phyloP scores from a whole-genome alignment of 1,284 basidiomycete genomes.

The Pseudozyma tsukubaensis region DNA sequence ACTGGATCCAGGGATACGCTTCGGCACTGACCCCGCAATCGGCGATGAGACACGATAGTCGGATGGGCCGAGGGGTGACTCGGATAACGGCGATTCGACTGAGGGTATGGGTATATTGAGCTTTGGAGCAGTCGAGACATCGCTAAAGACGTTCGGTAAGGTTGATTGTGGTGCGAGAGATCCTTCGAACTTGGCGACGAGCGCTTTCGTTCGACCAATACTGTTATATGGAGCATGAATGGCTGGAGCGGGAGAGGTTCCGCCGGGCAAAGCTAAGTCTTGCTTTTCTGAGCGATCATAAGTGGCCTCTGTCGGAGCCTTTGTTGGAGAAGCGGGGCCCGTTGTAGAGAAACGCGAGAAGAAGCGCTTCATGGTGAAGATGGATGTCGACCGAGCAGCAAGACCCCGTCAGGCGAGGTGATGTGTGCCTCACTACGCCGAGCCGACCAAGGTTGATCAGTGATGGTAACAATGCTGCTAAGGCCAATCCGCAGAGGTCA shows the following conservation, averaged over 20 bases:
- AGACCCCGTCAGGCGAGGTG: neutral
- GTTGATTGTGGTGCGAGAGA: slow-evolving; percentile 1
- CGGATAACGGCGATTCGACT: slow-evolving; percentile 5
- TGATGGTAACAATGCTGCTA: neutral
- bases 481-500: too few relatives aligned
- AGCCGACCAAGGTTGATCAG: neutral
- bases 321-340: slow-evolving; percentile 16
- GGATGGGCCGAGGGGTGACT: neutral
- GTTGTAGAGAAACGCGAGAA: slow-evolving; percentile 55
- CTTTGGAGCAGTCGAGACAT: slow-evolving; percentile 2
- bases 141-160: neutral
- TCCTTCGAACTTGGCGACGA: slow-evolving; percentile 50
- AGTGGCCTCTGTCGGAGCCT: slow-evolving; percentile 6
- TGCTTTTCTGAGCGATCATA: slow-evolving; percentile 22
- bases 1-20: slow-evolving; percentile 35
- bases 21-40: slow-evolving; percentile 14
- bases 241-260: slow-evolving; percentile 9
- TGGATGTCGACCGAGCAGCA: neutral
- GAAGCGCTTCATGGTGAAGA: slow-evolving; percentile 50
- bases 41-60: slow-evolving; percentile 3
- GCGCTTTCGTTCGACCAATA: slow-evolving; percentile 38
- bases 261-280: slow-evolving; percentile 3
- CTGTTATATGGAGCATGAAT: slow-evolving; percentile 6
- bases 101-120: slow-evolving; percentile 13
- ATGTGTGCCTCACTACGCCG: neutral